phyloP scores from a whole-genome alignment of 805 yeast genomes.

The Candida xiaguanensis region DNA sequence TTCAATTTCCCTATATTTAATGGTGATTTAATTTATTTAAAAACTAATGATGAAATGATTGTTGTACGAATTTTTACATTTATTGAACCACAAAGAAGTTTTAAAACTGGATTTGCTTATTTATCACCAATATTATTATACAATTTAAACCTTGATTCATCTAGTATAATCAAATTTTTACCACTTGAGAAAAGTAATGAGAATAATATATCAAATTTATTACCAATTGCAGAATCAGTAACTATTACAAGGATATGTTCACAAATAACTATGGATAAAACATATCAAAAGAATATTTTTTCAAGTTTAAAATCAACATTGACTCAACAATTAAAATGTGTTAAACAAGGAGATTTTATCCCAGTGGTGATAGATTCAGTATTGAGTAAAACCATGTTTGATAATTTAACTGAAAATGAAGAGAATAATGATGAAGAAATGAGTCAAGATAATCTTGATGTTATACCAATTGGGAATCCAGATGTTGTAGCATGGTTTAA shows the following conservation, averaged over 20 bases:
- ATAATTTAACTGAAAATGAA: slow-evolving; percentile 23
- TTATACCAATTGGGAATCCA: slow-evolving; percentile 57
- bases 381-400: slow-evolving; percentile 54
- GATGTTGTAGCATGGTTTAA: slow-evolving; percentile 85
- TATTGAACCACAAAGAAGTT: slow-evolving; percentile 55
- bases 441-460: slow-evolving; percentile 17
- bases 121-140: slow-evolving; percentile 60
- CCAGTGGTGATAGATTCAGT: slow-evolving; percentile 75
- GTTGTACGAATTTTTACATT: slow-evolving; percentile 52
- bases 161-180: slow-evolving; percentile 16
- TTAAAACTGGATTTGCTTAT: slow-evolving; percentile 38
- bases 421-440: slow-evolving; percentile 13
- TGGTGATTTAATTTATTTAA: slow-evolving; percentile 57
- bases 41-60: slow-evolving; percentile 10
- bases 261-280: slow-evolving; percentile 62
- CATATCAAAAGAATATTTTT: slow-evolving; percentile 58
- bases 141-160: slow-evolving; percentile 41
- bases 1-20: slow-evolving; percentile 58
- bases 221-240: slow-evolving; percentile 57
- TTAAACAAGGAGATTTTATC: slow-evolving; percentile 62
- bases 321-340: slow-evolving; percentile 53
- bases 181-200: slow-evolving; percentile 14
- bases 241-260: slow-evolving; percentile 67
- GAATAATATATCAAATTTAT: slow-evolving; percentile 19
- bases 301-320: slow-evolving; percentile 61